Evolutionary conservation across 2,329 filamentous ascomycete genomes (phyloP).

Genomic region (Sporothrix protearum): DNA sequence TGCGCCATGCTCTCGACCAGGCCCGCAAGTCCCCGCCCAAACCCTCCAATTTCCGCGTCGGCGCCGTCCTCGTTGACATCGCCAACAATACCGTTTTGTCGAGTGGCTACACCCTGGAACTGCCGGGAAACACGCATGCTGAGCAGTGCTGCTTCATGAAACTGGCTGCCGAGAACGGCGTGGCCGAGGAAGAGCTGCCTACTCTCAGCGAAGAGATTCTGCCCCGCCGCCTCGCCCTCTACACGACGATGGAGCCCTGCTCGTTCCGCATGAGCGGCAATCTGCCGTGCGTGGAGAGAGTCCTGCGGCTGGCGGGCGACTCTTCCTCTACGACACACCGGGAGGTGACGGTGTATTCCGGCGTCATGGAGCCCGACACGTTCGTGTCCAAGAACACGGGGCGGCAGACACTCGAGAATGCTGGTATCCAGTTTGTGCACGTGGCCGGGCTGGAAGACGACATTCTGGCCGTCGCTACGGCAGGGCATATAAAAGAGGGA

Average conservation of each 20-base stretch:
- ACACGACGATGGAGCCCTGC: constrained; percentile 92
- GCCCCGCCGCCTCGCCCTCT: constrained; percentile 56
- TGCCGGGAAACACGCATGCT: constrained; percentile 89
- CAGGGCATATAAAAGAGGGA: constrained; percentile 58
- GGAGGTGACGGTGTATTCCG: constrained; percentile 68
- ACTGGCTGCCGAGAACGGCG: constrained; percentile 48
- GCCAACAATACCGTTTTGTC: constrained; percentile 36
- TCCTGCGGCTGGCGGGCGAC: constrained; percentile 56
- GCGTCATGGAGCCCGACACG: constrained; percentile 82
- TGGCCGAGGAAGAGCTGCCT: constrained; percentile 53
- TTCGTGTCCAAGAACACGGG: constrained; percentile 84
- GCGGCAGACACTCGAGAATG: constrained; percentile 62
- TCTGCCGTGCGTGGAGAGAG: constrained; percentile 71
- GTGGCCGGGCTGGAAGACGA: constrained; percentile 73
- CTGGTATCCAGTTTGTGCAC: constrained; percentile 70
- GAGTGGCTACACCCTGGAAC: constrained; percentile 76
- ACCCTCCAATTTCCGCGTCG: constrained; percentile 89
- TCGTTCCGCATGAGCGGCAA: constrained; percentile 71
- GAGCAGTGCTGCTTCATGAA: constrained; percentile 91
- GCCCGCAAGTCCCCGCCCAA: constrained; percentile 78
- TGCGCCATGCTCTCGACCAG: constrained; percentile 70
- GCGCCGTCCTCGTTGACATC: constrained; percentile 74
- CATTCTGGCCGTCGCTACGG: constrained; percentile 77
- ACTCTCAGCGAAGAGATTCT: constrained; percentile 42
- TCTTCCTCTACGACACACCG: not conserved